Percentiles rank a stretch among this genome's conserved stretches.
phyloP scores from a whole-genome alignment of 345 rosid species.

The Pelargonium nanum region DNA sequence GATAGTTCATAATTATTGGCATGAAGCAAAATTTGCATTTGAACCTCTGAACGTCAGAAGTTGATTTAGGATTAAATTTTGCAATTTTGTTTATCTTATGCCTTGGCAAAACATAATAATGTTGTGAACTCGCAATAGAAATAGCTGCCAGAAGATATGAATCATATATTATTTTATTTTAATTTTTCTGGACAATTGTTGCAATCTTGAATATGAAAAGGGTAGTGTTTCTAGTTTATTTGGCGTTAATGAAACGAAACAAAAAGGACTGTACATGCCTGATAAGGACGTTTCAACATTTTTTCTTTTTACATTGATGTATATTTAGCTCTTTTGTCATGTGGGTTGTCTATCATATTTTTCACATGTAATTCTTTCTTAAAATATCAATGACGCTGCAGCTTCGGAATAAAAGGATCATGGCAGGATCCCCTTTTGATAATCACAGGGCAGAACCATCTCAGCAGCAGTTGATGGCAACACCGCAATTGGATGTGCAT shows the following conservation, averaged over 20 bases:
- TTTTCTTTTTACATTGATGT: not conserved
- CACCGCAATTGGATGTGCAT: slow-evolving; percentile 35
- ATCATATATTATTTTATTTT: too few relatives aligned
- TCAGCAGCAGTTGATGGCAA: slow-evolving; percentile 24
- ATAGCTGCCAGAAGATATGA: too few relatives aligned
- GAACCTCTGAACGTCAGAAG: not conserved
- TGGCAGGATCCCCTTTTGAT: slow-evolving; percentile 50
- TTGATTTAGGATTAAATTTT: too few relatives aligned
- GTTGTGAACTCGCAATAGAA: too few relatives aligned
- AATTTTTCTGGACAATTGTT: not conserved
- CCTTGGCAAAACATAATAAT: too few relatives aligned
- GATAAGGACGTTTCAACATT: not conserved
- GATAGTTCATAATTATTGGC: not conserved
- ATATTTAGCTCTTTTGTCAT: not conserved
- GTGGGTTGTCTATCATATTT: slow-evolving; percentile 12
- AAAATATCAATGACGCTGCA: slow-evolving; percentile 20
- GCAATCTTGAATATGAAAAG: not conserved
- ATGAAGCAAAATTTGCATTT: not conserved
- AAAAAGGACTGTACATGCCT: not conserved
- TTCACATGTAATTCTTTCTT: not conserved
- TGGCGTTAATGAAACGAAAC: not conserved
- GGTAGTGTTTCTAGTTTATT: too few relatives aligned
- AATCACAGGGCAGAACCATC: slow-evolving; percentile 41
- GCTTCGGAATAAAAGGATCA: slow-evolving; percentile 56
- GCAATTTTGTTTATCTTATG: not conserved